These are phyloP conservation scores for Podaxis sp. DNA, from an alignment of 768 basidiomycete genomes.

Conservation along the genomic window DNA sequence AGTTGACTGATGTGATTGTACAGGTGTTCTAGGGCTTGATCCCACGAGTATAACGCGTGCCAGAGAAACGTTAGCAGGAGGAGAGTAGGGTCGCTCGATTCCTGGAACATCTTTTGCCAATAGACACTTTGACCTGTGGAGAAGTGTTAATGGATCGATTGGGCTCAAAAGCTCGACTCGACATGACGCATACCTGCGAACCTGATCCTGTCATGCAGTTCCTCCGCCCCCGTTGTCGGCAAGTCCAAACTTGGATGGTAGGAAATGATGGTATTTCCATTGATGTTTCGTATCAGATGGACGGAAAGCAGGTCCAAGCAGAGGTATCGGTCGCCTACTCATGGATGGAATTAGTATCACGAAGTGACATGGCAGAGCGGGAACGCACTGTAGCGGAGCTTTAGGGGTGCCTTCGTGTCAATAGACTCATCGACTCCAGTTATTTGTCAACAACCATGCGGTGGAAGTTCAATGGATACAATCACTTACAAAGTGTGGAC, in stretches of 20 bases:
- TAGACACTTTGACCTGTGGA: slow-evolving; percentile 39
- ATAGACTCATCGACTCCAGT: too few species aligned
- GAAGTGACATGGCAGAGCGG: slow-evolving; percentile 25
- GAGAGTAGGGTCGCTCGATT: slow-evolving; percentile 52
- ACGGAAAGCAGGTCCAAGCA: slow-evolving; percentile 30
- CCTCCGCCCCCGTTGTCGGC: slow-evolving; percentile 39
- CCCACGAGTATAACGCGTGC: slow-evolving; percentile 62
- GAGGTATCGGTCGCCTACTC: slow-evolving; percentile 26
- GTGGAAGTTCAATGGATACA: too few species aligned
- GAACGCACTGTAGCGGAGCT: too few species aligned
- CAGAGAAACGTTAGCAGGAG: slow-evolving; percentile 50
- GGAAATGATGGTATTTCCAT: slow-evolving; percentile 49
- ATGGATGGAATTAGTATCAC: slow-evolving; percentile 9
- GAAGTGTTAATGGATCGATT: neutral
- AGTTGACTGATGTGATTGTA: slow-evolving; percentile 48
- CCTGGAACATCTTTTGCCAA: slow-evolving; percentile 39
- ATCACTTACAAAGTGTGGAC: too few species aligned
- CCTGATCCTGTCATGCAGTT: slow-evolving; percentile 47
- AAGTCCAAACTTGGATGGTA: slow-evolving; percentile 41
- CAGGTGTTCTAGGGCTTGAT: slow-evolving; percentile 51
- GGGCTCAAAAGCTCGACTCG: neutral
- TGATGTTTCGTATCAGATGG: slow-evolving; percentile 43
- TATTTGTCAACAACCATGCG: too few species aligned
- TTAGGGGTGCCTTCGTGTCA: too few species aligned
- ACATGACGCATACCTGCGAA: slow-evolving; percentile 39